Percentiles rank a stretch among this genome's conserved stretches.
Evolutionary conservation across 2,329 filamentous ascomycete species (phyloP).

Genomic region (Aspergillus pseudonomiae): DNA sequence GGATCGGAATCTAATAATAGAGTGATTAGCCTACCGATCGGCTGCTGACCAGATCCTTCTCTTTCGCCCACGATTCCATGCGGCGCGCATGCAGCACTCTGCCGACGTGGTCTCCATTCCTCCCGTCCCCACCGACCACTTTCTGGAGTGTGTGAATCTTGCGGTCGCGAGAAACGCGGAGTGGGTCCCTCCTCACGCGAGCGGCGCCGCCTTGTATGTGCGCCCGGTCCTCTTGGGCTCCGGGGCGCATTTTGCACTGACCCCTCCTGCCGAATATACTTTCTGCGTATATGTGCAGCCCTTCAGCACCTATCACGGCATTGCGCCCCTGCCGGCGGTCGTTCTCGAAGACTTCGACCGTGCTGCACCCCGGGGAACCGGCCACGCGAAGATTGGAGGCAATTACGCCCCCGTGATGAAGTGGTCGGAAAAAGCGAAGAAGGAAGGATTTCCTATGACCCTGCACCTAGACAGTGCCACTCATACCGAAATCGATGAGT

Average conservation of each 20-base stretch:
- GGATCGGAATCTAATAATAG: not conserved
- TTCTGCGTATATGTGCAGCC: slow-evolving; percentile 37
- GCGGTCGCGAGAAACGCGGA: slow-evolving; percentile 6
- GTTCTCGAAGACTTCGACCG: slow-evolving; percentile 41
- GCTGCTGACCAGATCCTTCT: slow-evolving; percentile 30
- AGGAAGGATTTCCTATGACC: slow-evolving; percentile 36
- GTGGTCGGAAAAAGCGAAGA: slow-evolving; percentile 33
- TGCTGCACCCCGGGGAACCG: slow-evolving; percentile 37
- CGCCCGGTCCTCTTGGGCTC: slow-evolving; percentile 39
- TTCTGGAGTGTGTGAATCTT: slow-evolving; percentile 19
- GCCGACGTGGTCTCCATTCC: slow-evolving; percentile 35
- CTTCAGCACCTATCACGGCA: slow-evolving; percentile 5
- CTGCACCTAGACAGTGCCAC: slow-evolving; percentile 39
- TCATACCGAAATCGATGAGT: slow-evolving; percentile 39
- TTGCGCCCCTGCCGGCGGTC: slow-evolving; percentile 20
- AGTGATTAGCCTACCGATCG: slow-evolving; percentile 20
- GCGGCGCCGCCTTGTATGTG: slow-evolving; percentile 38
- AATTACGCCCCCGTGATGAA: slow-evolving; percentile 43
- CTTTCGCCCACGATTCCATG: slow-evolving; percentile 37
- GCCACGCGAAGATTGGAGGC: slow-evolving; percentile 39
- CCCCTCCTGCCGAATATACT: slow-evolving; percentile 27
- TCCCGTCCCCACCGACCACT: slow-evolving; percentile 30
- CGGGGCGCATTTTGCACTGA: slow-evolving; percentile 27
- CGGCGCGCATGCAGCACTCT: slow-evolving; percentile 32
- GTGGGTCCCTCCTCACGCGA: slow-evolving; percentile 20